A percentile compares a stretch with the other conserved stretches of the same genome.
Conservation (phyloP, 805 yeast species). For the Blastobotrys robertii region DNA sequence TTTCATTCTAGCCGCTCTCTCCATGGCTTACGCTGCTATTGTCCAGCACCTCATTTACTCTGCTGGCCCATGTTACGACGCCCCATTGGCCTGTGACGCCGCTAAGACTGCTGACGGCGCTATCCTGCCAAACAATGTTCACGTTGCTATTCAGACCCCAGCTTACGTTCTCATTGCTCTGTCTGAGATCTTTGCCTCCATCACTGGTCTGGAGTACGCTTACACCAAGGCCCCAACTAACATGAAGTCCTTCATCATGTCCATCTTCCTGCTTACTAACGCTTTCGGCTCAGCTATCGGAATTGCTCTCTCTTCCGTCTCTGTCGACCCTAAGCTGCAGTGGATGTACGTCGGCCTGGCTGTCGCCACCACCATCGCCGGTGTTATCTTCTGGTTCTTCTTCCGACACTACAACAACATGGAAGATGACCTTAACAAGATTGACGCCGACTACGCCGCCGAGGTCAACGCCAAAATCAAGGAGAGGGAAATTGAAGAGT, state of each 20-base stretch:
- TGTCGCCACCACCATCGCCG: slow-evolving; percentile 47
- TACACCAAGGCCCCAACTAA: slow-evolving; percentile 70
- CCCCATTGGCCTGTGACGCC: slow-evolving; percentile 46
- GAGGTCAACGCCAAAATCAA: slow-evolving; percentile 20
- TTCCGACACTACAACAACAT: slow-evolving; percentile 45
- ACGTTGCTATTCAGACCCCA: slow-evolving; percentile 64
- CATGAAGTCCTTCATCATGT: slow-evolving; percentile 57
- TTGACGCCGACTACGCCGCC: slow-evolving; percentile 32
- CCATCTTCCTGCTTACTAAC: slow-evolving; percentile 53
- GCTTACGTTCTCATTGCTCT: slow-evolving; percentile 65
- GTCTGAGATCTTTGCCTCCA: slow-evolving; percentile 69
- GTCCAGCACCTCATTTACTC: slow-evolving; percentile 60
- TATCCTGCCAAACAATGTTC: slow-evolving; percentile 41
- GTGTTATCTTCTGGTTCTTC: slow-evolving; percentile 49
- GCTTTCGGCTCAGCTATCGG: slow-evolving; percentile 77
- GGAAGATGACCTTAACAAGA: slow-evolving; percentile 49
- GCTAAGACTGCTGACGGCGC: slow-evolving; percentile 22
- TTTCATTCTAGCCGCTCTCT: slow-evolving; percentile 50
- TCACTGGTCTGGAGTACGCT: slow-evolving; percentile 78
- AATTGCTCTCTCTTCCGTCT: slow-evolving; percentile 57
- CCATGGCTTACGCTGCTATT: slow-evolving; percentile 71
- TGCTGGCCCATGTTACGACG: slow-evolving; percentile 65
- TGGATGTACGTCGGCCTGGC: slow-evolving; percentile 63
- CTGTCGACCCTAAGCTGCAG: slow-evolving; percentile 58
- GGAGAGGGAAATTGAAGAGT: slow-evolving; percentile 3